Base-by-base conservation (phyloP, 2,329 filamentous ascomycete genomes). In the Chalaropsis ovoidea region DNA sequence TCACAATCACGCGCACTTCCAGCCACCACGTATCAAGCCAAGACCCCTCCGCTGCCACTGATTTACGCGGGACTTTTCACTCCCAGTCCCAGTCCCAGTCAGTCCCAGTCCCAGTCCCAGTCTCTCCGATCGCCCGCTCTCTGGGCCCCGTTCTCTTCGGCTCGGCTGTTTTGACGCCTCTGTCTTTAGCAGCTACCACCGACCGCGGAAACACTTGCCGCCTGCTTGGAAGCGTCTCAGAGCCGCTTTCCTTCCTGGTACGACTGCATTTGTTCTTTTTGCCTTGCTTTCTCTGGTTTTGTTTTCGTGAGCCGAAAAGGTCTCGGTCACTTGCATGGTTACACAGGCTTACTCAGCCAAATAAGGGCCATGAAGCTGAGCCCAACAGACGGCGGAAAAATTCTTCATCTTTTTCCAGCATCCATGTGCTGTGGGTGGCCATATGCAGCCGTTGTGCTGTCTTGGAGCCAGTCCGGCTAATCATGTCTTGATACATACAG, bases 261-360 rank as follows among this genome's bases (percentile, higher is more conserved):
- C 47, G n/a, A 22, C 61, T 13, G 31, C 24, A 17, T 31, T 52
- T 31, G 45, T 22, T 35, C 31, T 27, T 49, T 2, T 27, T 52
- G 19, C 47, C 22, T 52, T 52, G 47, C 15, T 27, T 27, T 22
- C 47, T 52, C 15, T 52, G 24, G 11, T 27, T 52, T 15, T 27
- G 42, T 52, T 52, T 39, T 35, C 5, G 43, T 27, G 42, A 63
- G 27, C 61, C 61, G 61, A 63, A 49, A 39, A 35, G 31, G 61
- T 63, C 61, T 63, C 61, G 43, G 61, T 47, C 45, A 27, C 15
- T n/a, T 49, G 61, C 61, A 63, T 63, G 6, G 61, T 63, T 63
- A 39, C 43, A 63, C 43, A 41, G 27, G 24, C 10, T 45, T 35
- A 49, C 31, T 49, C 19, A 39, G 1, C 24, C 27, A 58, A 52